Base-by-base conservation (phyloP, 2,329 filamentous ascomycete genomes). In the Sphaerulina populicola region DNA sequence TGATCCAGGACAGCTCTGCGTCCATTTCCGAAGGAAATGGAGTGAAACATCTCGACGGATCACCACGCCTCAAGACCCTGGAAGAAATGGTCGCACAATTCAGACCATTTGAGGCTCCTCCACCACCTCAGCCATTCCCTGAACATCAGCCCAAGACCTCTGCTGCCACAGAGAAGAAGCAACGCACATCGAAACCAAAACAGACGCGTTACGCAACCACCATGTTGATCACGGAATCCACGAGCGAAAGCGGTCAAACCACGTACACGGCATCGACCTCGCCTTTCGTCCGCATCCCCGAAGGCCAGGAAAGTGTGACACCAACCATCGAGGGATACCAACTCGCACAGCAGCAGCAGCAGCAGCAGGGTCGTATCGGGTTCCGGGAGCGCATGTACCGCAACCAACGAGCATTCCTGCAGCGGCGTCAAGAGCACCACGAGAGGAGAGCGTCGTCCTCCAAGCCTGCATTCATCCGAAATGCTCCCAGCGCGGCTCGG, bases 31-130 rank as follows among this genome's bases (percentile, higher is more conserved):
- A 69, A 29, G 61, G 60, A 3, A 61, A 67, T 7, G 65, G 65
- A 12, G 54, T 61, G 21, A 61, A 58, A 27, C 59, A 63, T 51
- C 57, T 67, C 9, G 64, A 67, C 39, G 60, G 60, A 31, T 49
- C 58, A 33, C 56, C 51, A n/a, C 45, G 52, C 27, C 40, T 60
- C 39, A 66, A 65, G 36, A 68, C 62, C 5, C 55, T 74, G 18
- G 70, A 73, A 27, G 66, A 71, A 46, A 57, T 71, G 37, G 67
- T 73, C 15, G 59, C 68, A 36, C 65, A 66, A 39, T 66, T 91
- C 63, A 72, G 83, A 42, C 90, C 90, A 6, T 97, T 94, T 73
- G 79, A 82, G 49, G 85, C 88, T 18, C 93, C 91, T n/a, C 87
- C 90, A 15, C 73, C 83, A 39, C 93, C 91, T 0, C 72, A 81